Evolutionary conservation across 305 asterid species (phyloP), one percentile per base, ranked within the genome.

Genomic region (Ruellia speciosa): DNA sequence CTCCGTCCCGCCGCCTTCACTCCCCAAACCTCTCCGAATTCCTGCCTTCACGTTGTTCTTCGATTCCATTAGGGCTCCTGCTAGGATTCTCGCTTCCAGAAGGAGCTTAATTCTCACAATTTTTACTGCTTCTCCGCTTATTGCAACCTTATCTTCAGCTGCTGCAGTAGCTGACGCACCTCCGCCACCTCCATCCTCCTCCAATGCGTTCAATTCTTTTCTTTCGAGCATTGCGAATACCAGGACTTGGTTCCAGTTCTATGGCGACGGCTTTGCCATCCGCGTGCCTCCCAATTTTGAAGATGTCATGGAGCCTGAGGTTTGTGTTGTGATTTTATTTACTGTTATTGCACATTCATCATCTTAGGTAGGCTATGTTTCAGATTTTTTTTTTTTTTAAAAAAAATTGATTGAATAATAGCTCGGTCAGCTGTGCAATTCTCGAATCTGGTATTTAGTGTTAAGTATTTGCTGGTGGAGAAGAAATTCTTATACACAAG

Each of bases 221-320:
- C 81, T 88, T 16, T 79, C 95, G 9, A 95, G 89, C 54, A 86
- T 92, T 66, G 75, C 80, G 41, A 92, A 78, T 65, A 88, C 99
- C 55, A 86, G 71, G 76, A 80, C 94, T 16, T 92, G 97, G 99
- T 77, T 81, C 77, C 93, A 75, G 64, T 88, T 79, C 76, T 88
- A 76, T 52, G 99, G 97, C 18, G 80, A 80, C 54, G 99, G 99
- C 13, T 92, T 92, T 39, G 71, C 94, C 17, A 86, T 92, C 73
- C 86, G 99, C 0, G 84, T 92, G 35, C 99, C 97, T 6, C 97
- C 99, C 39, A 67, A 79, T 33, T 92, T 92, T 68, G 59, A 86
- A 58, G 97, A 92, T 63, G 73, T 82, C 69, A 71, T 39, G 61
- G 99, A 92, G 66, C 94, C 95, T 18, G 97, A 88, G 87, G 99